Conservation (phyloP, 345 rosid species). For the Gynandropsis gynandra region DNA sequence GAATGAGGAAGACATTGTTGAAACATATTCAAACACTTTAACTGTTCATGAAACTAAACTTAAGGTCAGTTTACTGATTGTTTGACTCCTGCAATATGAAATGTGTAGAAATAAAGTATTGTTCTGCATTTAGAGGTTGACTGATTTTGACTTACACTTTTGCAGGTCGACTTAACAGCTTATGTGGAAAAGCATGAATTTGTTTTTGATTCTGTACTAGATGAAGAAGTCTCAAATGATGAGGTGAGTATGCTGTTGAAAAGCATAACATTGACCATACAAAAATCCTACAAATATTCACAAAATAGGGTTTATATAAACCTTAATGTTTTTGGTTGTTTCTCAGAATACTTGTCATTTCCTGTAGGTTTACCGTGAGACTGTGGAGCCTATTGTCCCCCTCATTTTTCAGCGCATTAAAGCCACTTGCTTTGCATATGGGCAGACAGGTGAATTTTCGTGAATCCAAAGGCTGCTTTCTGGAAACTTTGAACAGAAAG, state of each 20-base stretch:
- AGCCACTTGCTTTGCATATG: constrained; percentile 98
- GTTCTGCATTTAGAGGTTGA: not conserved
- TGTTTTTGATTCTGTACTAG: constrained; percentile 87
- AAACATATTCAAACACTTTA: constrained; percentile 59
- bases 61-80: constrained; percentile 48
- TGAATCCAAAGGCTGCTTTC: constrained; percentile 12
- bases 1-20: constrained; percentile 92
- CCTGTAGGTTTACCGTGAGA: constrained; percentile 75
- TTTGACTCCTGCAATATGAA: constrained; percentile 10
- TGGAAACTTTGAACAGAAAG: constrained; percentile 2
- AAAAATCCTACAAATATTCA: not conserved
- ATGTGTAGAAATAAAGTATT: not conserved
- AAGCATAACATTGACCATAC: not conserved
- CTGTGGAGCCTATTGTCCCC: constrained; percentile 95
- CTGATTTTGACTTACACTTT: constrained; percentile 12
- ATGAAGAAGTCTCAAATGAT: constrained; percentile 97
- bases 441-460: constrained; percentile 72
- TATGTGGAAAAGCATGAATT: constrained; percentile 92
- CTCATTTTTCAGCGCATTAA: constrained; percentile 85
- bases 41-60: constrained; percentile 94
- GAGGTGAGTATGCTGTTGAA: constrained; percentile 47
- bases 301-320: constrained; percentile 1
- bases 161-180: constrained; percentile 94
- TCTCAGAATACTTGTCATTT: constrained; percentile 15
- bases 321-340: not conserved